Percentiles rank a stretch among this genome's conserved stretches.
Evolutionary conservation across 352 stramenopile genomes (phyloP).

Genomic region (Lagenidium giganteum): DNA sequence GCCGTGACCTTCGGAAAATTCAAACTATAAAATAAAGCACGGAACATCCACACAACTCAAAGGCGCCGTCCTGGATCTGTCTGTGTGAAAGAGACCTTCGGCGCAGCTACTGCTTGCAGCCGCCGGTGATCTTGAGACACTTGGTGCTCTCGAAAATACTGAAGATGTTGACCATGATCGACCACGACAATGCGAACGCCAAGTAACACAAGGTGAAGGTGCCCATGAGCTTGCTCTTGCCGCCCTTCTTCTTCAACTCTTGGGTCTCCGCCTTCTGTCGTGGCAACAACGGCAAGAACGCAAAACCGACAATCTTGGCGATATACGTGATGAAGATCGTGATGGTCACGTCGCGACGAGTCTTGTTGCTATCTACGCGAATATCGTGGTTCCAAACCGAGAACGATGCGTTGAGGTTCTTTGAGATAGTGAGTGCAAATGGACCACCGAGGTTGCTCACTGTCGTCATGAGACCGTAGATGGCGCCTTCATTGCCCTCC

Average conservation of each 20-base stretch:
- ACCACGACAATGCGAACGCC: conserved; percentile 32
- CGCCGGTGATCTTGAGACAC: conserved; percentile 40
- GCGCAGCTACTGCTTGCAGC: conserved; percentile 36
- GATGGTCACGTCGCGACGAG: conserved; percentile 47
- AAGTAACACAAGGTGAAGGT: conserved; percentile 32
- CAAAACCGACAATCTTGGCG: conserved; percentile 34
- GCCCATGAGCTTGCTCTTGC: conserved; percentile 31
- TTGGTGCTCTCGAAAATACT: conserved; percentile 42
- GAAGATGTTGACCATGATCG: conserved; percentile 46
- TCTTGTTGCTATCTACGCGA: conserved; percentile 31
- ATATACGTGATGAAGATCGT: conserved; percentile 47
- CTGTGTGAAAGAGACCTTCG: too few species aligned
- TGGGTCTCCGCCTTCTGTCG: conserved; percentile 39
- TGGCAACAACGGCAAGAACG: conserved; percentile 42
- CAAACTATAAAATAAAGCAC: too few species aligned
- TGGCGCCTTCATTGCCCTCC: conserved; percentile 43
- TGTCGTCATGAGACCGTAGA: conserved; percentile 49
- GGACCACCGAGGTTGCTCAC: conserved; percentile 36
- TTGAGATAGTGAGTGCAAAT: conserved; percentile 39
- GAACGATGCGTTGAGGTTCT: conserved; percentile 39
- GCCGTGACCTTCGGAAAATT: too few species aligned
- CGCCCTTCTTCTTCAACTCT: conserved; percentile 31
- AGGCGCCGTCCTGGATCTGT: too few species aligned
- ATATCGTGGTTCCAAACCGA: conserved; percentile 43
- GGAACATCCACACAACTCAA: too few species aligned